Conservation (phyloP, 1,284 basidiomycete genomes). For the Rhodotorula sp. region DNA sequence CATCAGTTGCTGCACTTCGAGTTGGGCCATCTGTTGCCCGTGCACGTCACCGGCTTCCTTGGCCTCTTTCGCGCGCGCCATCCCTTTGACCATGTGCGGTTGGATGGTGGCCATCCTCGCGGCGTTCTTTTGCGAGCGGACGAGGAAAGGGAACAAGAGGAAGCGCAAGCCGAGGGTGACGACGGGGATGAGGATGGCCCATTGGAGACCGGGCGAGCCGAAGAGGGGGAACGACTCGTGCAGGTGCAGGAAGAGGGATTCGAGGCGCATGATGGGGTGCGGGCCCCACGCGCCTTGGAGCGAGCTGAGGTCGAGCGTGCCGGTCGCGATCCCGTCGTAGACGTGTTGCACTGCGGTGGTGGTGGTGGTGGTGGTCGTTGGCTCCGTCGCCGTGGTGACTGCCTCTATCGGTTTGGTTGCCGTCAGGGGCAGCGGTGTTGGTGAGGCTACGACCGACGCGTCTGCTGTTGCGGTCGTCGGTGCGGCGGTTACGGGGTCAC, state of each 20-base stretch:
- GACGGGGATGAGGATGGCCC: slow-evolving; percentile 60
- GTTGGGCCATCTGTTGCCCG: slow-evolving; percentile 58
- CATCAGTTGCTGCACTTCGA: slow-evolving; percentile 65
- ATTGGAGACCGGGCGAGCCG: slow-evolving; percentile 44
- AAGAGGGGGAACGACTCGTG: slow-evolving; percentile 39
- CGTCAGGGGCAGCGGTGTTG: neutral
- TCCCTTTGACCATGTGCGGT: slow-evolving; percentile 60
- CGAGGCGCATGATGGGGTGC: slow-evolving; percentile 41
- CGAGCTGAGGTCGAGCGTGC: slow-evolving; percentile 35
- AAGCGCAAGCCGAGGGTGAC: slow-evolving; percentile 69
- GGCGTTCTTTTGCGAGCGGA: slow-evolving; percentile 65
- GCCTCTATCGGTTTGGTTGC: neutral
- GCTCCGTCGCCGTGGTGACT: neutral
- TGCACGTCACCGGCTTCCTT: slow-evolving; percentile 57
- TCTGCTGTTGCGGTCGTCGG: neutral
- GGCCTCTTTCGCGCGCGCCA: slow-evolving; percentile 56
- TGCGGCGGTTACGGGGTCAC: neutral
- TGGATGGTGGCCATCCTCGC: slow-evolving; percentile 67
- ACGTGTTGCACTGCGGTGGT: neutral
- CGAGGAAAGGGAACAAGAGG: slow-evolving; percentile 66
- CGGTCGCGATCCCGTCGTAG: slow-evolving; percentile 34
- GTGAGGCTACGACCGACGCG: neutral
- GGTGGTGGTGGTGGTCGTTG: neutral
- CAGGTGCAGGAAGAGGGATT: slow-evolving; percentile 39
- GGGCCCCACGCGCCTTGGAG: slow-evolving; percentile 37